Evolutionary conservation across 768 basidiomycete species (phyloP).

Genomic region (Chalciporus piperatus): DNA sequence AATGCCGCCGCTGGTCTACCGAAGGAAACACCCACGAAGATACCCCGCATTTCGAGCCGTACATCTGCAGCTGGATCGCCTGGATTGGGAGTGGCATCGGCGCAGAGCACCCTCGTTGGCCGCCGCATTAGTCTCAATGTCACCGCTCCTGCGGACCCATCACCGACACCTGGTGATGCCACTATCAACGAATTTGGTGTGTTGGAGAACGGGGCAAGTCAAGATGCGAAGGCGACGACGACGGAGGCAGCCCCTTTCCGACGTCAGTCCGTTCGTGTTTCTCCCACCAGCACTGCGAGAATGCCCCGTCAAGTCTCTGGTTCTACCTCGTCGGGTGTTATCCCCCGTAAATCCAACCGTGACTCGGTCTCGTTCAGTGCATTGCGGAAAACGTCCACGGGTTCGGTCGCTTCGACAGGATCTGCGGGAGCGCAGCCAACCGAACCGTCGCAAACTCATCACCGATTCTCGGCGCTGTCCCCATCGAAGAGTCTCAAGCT

Average conservation of each 20-base stretch:
- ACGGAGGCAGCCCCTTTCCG: conserved; percentile 37
- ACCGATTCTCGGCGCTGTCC: conserved; percentile 80
- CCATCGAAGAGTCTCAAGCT: conserved; percentile 84
- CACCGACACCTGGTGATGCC: conserved; percentile 49
- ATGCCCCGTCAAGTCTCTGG: conserved; percentile 63
- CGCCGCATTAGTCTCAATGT: conserved; percentile 68
- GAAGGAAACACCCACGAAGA: conserved; percentile 91
- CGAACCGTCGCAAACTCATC: conserved; percentile 41
- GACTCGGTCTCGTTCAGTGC: conserved; percentile 79
- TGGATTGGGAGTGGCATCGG: conserved; percentile 58
- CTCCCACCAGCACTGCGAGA: conserved; percentile 60
- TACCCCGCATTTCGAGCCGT: conserved; percentile 87
- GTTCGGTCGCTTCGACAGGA: conserved; percentile 69
- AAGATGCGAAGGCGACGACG: conserved; percentile 37
- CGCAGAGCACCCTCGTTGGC: conserved; percentile 44
- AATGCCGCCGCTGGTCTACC: conserved; percentile 51
- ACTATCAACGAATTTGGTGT: conserved; percentile 79
- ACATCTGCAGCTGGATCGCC: conserved; percentile 76
- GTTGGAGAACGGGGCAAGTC: conserved; percentile 57
- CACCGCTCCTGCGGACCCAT: conserved; percentile 55
- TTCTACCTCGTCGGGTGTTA: conserved; percentile 42
- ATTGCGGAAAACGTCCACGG: conserved; percentile 78
- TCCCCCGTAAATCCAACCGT: conserved; percentile 66
- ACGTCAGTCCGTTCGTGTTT: conserved; percentile 60
- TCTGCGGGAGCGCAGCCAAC: conserved; percentile 47